Evolutionary conservation across 2,329 filamentous ascomycete species (phyloP).

Genomic region (Cladosporium sp.): DNA sequence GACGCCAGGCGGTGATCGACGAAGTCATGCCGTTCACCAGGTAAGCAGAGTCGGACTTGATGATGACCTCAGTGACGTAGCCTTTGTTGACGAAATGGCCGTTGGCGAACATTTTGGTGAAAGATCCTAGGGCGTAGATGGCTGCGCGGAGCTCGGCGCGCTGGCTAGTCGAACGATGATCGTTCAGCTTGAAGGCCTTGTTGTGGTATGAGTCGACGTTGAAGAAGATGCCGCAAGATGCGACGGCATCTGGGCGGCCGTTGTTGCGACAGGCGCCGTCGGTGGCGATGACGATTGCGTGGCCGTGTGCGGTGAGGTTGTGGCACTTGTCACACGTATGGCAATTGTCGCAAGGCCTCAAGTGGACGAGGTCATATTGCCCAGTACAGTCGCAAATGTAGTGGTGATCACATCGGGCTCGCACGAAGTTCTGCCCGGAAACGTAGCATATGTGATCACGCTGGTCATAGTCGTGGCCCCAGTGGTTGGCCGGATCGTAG

Average conservation of each 20-base stretch:
- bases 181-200: slow-evolving; percentile 20
- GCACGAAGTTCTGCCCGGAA: background rate
- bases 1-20: slow-evolving; percentile 37
- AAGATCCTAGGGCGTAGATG: slow-evolving; percentile 23
- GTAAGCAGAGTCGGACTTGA: slow-evolving; percentile 40
- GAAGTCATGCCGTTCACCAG: slow-evolving; percentile 37
- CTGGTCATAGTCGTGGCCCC: background rate
- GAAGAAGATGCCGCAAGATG: slow-evolving; percentile 28
- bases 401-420: background rate
- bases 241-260: slow-evolving; percentile 20
- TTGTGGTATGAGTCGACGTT: slow-evolving; percentile 6
- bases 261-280: slow-evolving; percentile 31
- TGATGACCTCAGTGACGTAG: slow-evolving; percentile 22
- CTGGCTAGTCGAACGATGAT: slow-evolving; percentile 22
- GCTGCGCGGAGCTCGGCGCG: slow-evolving; percentile 27
- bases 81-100: background rate
- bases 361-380: background rate
- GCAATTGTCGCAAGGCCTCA: background rate
- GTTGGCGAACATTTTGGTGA: slow-evolving; percentile 19
- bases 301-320: slow-evolving; percentile 26
- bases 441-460: background rate
- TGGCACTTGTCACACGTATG: background rate
- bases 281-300: slow-evolving; percentile 30
- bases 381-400: background rate
- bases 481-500: background rate